Evolutionary conservation across 305 asterid genomes (phyloP), one percentile per base, ranked within the genome.

Genomic region (Fraxinus sp.): DNA sequence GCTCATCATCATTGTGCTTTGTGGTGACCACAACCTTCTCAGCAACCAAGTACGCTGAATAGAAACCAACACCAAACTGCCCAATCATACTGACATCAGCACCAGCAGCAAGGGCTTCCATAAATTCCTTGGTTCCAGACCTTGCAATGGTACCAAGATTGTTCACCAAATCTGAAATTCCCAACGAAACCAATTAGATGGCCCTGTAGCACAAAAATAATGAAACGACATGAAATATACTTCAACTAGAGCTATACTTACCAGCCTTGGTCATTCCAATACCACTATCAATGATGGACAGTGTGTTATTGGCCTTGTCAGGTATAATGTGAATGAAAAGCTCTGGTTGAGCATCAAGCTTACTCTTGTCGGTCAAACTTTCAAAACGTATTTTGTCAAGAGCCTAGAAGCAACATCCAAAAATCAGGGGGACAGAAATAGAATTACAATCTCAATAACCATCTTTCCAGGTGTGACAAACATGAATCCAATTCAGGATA

Each of bases 51-150:
- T 86, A 86, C 22, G 88, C 83, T 0, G 88, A 86, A 64, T 86
- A 86, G 79, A 86, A 86, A 24, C 88, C 88, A 2, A 86, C 88
- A 80, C 88, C 88, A 83, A 86, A 86, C 79, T 86, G 88, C 57
- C 88, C 88, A 49, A 86, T 86, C 88, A 86, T 86, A 80, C 88
- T 86, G 49, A 86, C 88, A 86, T 86, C 88, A 71, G 88, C 88
- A 28, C 88, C 88, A n/a, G 88, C 88, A 18, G 86, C 78, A 59
- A 86, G 44, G 7, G 88, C 88, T 39, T 86, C 88, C 88, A 86
- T 86, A 36, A 86, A 86, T 46, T 86, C 86, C 81, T 86, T 86
- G 33, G 88, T 86, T 32, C 88, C 88, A 7, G 88, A 86, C 80
- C 88, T 86, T 72, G 88, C 88, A 80, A 86, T 86, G 55, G 88